Evolutionary conservation across 441 rosid species (phyloP), one percentile per base, ranked within the genome.

Genomic region (Populus tomentosa): DNA sequence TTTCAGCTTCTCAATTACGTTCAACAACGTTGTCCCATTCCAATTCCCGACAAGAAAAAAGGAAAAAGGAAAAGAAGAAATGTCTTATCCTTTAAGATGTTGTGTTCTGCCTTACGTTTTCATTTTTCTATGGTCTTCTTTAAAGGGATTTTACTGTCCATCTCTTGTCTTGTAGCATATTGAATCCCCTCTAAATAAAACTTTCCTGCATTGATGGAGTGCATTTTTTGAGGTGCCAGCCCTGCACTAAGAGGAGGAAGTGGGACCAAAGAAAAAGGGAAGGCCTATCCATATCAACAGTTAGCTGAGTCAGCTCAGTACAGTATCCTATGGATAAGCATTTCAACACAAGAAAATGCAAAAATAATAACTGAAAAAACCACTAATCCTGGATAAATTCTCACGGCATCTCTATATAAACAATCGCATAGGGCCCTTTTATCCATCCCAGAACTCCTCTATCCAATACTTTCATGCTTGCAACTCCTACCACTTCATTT

Each of bases 261-360:
- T 1, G 70, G 77, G 63, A 8, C 20, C 53, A 36, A 64, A 8
- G 21, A 13, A 2, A 10, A 1, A 13, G 20, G 16, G 20, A 18
- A 77, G 80, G 77, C 56, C 77, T 84, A 87, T 87, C 91, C 83
- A 83, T 16, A 63, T 16, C 2, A 59, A 73, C 64, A 70, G 73
- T 16, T 7, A 30, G 87, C 85, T 82, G 91, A 87, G 76, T 87
- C 91, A 87, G 87, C 84, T 35, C 4, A 1, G 69, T 46, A 79
- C 71, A 71, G 10, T 0, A 64, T 71, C 75, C 64, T 2, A 8
- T 68, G 89, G 89, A 87, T 84, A 83, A 85, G 87, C 73, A 66
- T 79, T 24, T 77, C 64, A 21, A n/a, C 9, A 62, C 69, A 78
- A 56, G 7, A 3, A 20, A 26, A 11, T 62, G 40, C 66, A n/a